Evolutionary conservation across 352 stramenopile genomes (phyloP), one percentile per base, ranked within the genome.

Genomic region (Phytophthora foliorum): DNA sequence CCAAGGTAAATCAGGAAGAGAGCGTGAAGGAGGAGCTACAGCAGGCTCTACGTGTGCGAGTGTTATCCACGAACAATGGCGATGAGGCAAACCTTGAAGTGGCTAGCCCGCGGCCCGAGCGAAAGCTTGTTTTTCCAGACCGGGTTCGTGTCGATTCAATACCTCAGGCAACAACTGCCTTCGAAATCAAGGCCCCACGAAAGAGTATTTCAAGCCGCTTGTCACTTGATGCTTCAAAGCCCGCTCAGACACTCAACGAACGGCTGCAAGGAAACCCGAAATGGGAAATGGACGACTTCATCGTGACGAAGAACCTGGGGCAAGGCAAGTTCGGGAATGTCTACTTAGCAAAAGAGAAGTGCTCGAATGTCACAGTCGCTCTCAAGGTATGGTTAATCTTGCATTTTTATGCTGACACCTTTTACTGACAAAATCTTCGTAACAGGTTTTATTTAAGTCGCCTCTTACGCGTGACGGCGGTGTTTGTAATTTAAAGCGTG

Each of bases 311-410:
- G 60, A 94, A 85, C 31, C 62, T 96, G 13, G 89, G 89, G 10
- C 89, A 94, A 69, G 89, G 89, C 49, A 96, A 96, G 63, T 96
- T 94, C 46, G 89, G 89, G 19, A 94, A 95, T 48, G 86, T 96
- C 2, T 96, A 96, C 56, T 57, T 94, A 24, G 87, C 89, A 8
- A 90, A 89, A 48, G 84, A 94, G 42, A 91, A 88, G 42, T 72
- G 68, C 44, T 84, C 80, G 6, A 86, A 86, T 53, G 65, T 84
- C 21, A 90, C 75, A 44, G 86, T 95, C 14, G 89, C 89, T 27
- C 75, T 96, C 3, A 96, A 96, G 85, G 88, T 95, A 74, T 50
- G 57, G 14, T 4, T 29, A 10, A 29, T 27, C 9, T 49, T 16
- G 10, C 8, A 24, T 11, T 10, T 25, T 25, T 27, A 19, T 29